Percentiles rank a stretch among this genome's conserved stretches.
phyloP scores from a whole-genome alignment of 2,329 filamentous ascomycete species.

The Dactylellina drechsleri region DNA sequence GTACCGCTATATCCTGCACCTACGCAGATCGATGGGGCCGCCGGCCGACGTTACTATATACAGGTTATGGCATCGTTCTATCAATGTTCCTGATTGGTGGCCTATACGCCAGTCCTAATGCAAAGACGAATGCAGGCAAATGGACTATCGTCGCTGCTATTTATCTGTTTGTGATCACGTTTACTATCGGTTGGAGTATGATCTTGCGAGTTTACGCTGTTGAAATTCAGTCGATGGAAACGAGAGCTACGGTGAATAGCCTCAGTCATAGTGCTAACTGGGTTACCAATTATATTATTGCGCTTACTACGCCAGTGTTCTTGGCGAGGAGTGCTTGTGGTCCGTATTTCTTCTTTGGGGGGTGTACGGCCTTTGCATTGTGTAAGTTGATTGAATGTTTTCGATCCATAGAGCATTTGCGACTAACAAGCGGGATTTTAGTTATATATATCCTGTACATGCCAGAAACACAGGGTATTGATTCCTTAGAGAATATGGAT shows the following conservation, averaged over 20 bases:
- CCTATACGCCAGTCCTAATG: constrained; percentile 66
- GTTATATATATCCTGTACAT: constrained; percentile 51
- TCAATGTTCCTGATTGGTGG: constrained; percentile 68
- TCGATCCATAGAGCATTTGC: not conserved
- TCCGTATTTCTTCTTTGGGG: constrained; percentile 65
- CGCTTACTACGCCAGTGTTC: constrained; percentile 61
- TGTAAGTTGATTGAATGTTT: constrained; percentile 39
- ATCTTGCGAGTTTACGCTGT: constrained; percentile 68
- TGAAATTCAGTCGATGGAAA: constrained; percentile 70
- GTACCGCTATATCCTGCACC: constrained; percentile 69
- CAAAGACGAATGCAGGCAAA: constrained; percentile 61
- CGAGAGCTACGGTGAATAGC: constrained; percentile 68
- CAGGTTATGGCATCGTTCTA: constrained; percentile 66
- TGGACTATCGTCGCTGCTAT: constrained; percentile 68
- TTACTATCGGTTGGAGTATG: constrained; percentile 67
- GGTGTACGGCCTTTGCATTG: constrained; percentile 62
- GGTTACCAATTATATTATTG: constrained; percentile 65
- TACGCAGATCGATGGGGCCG: constrained; percentile 70
- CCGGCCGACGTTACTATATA: constrained; percentile 67
- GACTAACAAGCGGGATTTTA: not conserved
- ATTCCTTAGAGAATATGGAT: constrained; percentile 52
- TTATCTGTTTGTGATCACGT: constrained; percentile 66
- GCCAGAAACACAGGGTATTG: constrained; percentile 50
- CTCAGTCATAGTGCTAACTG: constrained; percentile 68
- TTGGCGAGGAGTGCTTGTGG: constrained; percentile 61